These are phyloP conservation scores for Alternaria sp. DNA, from an alignment of 2,329 filamentous ascomycete species.

Conservation along the genomic window DNA sequence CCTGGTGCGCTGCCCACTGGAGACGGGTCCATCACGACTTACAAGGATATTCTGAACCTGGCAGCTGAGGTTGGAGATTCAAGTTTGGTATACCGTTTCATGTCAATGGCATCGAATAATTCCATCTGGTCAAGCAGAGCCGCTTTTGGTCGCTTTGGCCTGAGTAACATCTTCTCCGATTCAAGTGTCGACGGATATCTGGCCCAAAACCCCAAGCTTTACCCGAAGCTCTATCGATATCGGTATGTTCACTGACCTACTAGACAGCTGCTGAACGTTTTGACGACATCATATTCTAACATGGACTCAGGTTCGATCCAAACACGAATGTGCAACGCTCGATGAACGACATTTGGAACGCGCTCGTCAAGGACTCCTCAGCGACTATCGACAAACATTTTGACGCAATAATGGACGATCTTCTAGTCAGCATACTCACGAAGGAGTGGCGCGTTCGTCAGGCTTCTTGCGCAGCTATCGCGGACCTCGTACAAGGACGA, in stretches of 20 bases:
- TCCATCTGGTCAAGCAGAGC: conserved; percentile 97
- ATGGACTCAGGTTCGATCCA: conserved; percentile 73
- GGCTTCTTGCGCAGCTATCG: conserved; percentile 88
- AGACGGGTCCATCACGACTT: conserved; percentile 90
- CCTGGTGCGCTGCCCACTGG: conserved; percentile 88
- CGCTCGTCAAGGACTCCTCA: conserved; percentile 87
- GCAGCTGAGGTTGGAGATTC: conserved; percentile 98
- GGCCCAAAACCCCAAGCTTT: conserved; percentile 88
- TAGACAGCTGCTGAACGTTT: background rate
- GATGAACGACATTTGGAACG: conserved; percentile 98
- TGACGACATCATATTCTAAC: conserved; percentile 19
- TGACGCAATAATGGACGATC: conserved; percentile 84
- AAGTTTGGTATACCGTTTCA: conserved; percentile 96
- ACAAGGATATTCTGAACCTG: conserved; percentile 94
- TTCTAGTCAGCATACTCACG: conserved; percentile 83
- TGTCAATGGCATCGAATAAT: conserved; percentile 94
- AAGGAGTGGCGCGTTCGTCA: conserved; percentile 94
- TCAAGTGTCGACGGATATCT: conserved; percentile 71
- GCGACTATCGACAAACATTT: conserved; percentile 81
- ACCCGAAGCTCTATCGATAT: conserved; percentile 93
- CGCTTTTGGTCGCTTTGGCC: conserved; percentile 90
- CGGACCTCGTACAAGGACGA: conserved; percentile 84
- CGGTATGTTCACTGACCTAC: conserved; percentile 50
- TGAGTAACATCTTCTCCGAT: conserved; percentile 90
- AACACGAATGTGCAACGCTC: conserved; percentile 91